phyloP scores from a whole-genome alignment of 345 rosid species.

The Citrus glauca region DNA sequence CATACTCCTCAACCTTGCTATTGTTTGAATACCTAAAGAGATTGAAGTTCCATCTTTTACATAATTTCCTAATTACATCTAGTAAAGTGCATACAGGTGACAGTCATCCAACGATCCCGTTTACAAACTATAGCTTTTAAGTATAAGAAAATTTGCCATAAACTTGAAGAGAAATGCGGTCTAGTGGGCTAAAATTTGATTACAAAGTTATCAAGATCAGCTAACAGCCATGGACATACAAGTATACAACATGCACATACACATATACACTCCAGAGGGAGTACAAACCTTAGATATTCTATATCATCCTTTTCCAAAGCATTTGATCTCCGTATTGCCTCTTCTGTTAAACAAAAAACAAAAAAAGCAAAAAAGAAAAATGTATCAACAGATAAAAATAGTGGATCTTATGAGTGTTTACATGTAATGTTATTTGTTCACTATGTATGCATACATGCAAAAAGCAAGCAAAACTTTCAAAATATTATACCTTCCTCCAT shows the following conservation, averaged over 20 bases:
- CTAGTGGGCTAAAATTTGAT: neutral
- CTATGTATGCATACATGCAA: too few relatives aligned
- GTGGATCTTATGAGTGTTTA: neutral
- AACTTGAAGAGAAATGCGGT: neutral
- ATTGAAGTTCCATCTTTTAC: neutral
- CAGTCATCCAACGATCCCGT: neutral
- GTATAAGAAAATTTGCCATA: neutral
- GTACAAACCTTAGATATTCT: slow-evolving; percentile 62
- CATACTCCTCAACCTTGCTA: neutral
- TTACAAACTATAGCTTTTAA: neutral
- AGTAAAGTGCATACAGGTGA: neutral
- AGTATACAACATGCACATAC: neutral
- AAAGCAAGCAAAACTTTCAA: slow-evolving; percentile 12
- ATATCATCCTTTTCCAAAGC: slow-evolving; percentile 64
- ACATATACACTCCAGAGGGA: neutral
- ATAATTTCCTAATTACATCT: neutral
- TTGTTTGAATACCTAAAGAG: neutral
- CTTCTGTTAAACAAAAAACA: slow-evolving; percentile 42
- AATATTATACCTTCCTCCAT: slow-evolving; percentile 75
- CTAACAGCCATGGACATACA: neutral
- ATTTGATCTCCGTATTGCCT: slow-evolving; percentile 63
- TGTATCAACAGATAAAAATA: slow-evolving; percentile 7
- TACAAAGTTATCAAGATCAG: neutral
- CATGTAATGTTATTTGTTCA: neutral
- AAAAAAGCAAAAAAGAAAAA: neutral